phyloP scores from a whole-genome alignment of 2,329 filamentous ascomycete genomes.

The Alternaria sp. region DNA sequence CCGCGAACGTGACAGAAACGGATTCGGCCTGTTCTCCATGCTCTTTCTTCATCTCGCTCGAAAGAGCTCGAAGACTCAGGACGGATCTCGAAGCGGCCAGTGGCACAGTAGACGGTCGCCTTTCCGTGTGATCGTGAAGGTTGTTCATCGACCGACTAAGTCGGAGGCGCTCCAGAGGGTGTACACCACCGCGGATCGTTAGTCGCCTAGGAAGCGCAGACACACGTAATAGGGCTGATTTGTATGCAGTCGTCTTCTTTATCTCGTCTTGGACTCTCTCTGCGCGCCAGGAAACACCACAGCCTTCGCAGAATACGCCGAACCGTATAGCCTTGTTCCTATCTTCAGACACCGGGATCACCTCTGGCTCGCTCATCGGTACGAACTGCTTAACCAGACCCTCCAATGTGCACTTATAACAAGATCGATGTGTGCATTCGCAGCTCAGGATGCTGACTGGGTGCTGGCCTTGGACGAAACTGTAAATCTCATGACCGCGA shows the following conservation, averaged over 20 bases:
- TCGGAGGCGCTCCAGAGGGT: slow-evolving; percentile 23
- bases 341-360: slow-evolving; percentile 28
- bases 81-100: slow-evolving; percentile 15
- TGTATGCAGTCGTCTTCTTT: slow-evolving; percentile 20
- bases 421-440: slow-evolving; percentile 37
- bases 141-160: slow-evolving; percentile 25
- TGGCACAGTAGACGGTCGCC: background rate
- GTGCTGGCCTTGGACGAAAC: slow-evolving; percentile 21
- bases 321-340: slow-evolving; percentile 25
- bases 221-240: slow-evolving; percentile 17
- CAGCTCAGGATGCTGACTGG: slow-evolving; percentile 34
- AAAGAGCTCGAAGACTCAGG: slow-evolving; percentile 20
- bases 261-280: slow-evolving; percentile 12
- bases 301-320: slow-evolving; percentile 37
- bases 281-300: slow-evolving; percentile 38
- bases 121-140: slow-evolving; percentile 1
- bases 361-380: slow-evolving; percentile 37
- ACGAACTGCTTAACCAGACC: slow-evolving; percentile 33
- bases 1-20: slow-evolving; percentile 31
- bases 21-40: slow-evolving; percentile 30
- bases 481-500: slow-evolving; percentile 15
- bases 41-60: slow-evolving; percentile 22
- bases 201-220: slow-evolving; percentile 26
- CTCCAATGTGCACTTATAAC: slow-evolving; percentile 31
- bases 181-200: slow-evolving; percentile 6